phyloP scores from a whole-genome alignment of 164 flowering plant species.

The Aristolochia contorta region DNA sequence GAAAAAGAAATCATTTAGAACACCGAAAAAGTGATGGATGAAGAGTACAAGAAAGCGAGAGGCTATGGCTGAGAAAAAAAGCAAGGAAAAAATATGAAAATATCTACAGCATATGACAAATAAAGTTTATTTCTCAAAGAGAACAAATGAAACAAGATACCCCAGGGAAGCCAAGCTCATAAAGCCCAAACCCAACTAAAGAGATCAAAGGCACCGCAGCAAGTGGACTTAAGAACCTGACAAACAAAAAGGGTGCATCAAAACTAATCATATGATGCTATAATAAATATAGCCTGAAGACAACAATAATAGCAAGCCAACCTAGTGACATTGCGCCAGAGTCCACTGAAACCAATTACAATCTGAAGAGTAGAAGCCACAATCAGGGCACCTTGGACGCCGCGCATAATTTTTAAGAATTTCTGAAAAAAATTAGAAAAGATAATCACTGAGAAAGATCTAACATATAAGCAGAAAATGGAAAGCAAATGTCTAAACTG shows the following conservation, averaged over 20 bases:
- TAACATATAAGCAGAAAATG: background rate
- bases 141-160: constrained; percentile 17
- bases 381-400: constrained; percentile 84
- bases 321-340: constrained; percentile 91
- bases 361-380: constrained; percentile 86
- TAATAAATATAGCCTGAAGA: background rate
- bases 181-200: constrained; percentile 77
- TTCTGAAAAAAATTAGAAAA: constrained; percentile 34
- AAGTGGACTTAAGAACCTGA: constrained; percentile 80
- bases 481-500: background rate
- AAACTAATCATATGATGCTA: background rate
- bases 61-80: background rate
- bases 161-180: constrained; percentile 82
- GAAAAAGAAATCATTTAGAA: too few relatives aligned
- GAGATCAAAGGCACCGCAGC: constrained; percentile 82
- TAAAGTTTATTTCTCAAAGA: background rate
- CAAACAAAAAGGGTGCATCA: background rate
- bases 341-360: constrained; percentile 87
- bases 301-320: constrained; percentile 9
- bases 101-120: background rate
- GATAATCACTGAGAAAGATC: background rate
- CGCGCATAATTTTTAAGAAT: constrained; percentile 75
- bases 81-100: background rate
- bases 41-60: background rate
- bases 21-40: too few relatives aligned